Conservation (phyloP, 2,329 filamentous ascomycete genomes). For the Alternaria gansuensis region DNA sequence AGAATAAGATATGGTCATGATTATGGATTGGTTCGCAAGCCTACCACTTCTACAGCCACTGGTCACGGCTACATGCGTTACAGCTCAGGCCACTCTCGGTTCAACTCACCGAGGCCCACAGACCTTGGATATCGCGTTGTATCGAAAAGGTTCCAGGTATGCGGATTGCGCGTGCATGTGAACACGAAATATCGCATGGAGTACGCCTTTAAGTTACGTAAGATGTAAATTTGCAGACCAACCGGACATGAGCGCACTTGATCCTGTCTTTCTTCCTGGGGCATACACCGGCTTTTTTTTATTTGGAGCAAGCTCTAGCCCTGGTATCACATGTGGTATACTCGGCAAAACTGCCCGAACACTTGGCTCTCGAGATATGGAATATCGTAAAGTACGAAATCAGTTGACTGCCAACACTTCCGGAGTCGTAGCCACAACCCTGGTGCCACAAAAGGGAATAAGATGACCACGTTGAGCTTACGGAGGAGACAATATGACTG, state of each 20-base stretch:
- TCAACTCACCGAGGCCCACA: neutral
- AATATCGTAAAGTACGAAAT: neutral
- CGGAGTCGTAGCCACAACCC: neutral
- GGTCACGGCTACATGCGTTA: neutral
- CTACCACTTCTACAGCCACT: neutral
- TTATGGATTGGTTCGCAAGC: neutral
- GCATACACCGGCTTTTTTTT: neutral
- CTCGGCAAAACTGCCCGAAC: neutral
- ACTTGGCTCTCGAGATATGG: neutral
- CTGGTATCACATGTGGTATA: neutral
- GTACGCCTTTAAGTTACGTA: neutral
- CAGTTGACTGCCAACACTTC: neutral
- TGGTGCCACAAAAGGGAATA: neutral
- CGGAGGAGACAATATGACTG: neutral
- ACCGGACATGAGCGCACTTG: neutral
- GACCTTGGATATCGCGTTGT: neutral
- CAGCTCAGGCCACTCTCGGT: slow-evolving; percentile 2
- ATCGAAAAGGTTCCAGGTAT: neutral
- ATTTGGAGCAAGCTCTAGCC: neutral
- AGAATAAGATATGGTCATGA: neutral
- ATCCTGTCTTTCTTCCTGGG: neutral
- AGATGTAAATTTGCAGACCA: neutral
- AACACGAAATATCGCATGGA: neutral
- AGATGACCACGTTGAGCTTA: neutral
- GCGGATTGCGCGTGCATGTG: neutral